Evolutionary conservation across 108 stramenopile genomes (phyloP).

Genomic region (Schizochytrium sp.): DNA sequence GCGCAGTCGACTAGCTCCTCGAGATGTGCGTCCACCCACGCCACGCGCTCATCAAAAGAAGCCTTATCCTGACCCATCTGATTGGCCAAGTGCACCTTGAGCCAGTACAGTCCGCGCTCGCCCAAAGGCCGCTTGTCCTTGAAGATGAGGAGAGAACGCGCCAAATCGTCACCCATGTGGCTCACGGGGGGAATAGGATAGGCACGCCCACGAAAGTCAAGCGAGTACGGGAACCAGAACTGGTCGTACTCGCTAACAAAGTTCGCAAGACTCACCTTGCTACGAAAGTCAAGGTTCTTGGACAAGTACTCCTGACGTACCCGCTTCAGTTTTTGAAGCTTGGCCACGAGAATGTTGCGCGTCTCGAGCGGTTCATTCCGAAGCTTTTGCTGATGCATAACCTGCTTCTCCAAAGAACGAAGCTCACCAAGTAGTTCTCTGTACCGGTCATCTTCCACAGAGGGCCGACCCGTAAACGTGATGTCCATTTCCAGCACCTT

Average conservation of each 20-base stretch:
- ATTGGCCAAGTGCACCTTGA: slow-evolving; percentile 93
- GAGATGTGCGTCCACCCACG: slow-evolving; percentile 74
- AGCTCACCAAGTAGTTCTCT: background rate
- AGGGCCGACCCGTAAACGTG: slow-evolving; percentile 73
- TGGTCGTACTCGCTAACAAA: slow-evolving; percentile 68
- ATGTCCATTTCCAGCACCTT: slow-evolving; percentile 67
- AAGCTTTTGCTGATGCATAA: slow-evolving; percentile 33
- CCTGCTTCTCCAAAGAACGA: background rate
- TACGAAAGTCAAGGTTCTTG: slow-evolving; percentile 50
- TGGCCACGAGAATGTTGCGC: background rate
- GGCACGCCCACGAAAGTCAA: slow-evolving; percentile 96
- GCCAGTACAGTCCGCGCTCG: slow-evolving; percentile 78
- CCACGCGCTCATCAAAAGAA: slow-evolving; percentile 84
- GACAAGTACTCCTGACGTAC: background rate
- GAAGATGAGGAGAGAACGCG: slow-evolving; percentile 83
- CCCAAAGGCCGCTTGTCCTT: slow-evolving; percentile 79
- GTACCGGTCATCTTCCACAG: slow-evolving; percentile 22
- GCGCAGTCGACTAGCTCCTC: slow-evolving; percentile 69
- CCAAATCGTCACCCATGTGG: slow-evolving; percentile 90
- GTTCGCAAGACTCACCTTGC: slow-evolving; percentile 76
- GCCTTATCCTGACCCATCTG: slow-evolving; percentile 69
- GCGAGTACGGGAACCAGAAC: slow-evolving; percentile 96
- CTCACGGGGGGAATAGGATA: slow-evolving; percentile 95
- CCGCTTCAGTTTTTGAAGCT: background rate
- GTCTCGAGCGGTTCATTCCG: slow-evolving; percentile 57